Base-by-base conservation (phyloP, 1,139 yeast species). In the Yamadazyma siamensis region DNA sequence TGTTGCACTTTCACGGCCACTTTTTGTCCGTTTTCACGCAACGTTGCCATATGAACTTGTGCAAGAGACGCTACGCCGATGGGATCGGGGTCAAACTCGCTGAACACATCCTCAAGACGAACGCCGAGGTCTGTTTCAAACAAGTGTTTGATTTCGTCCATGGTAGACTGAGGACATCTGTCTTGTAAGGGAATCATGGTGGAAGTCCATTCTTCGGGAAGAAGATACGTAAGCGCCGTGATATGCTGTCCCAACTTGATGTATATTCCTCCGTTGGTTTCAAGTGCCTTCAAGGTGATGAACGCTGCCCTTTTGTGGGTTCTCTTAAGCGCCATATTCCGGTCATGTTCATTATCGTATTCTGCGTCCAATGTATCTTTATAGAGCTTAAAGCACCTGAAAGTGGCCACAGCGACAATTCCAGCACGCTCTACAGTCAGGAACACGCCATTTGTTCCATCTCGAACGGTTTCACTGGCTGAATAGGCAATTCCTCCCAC, bases 1-100 rank as follows among this genome's bases (percentile, higher is more conserved):
- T 91, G 99, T 53, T 91, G 98, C 23, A 91, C 74, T 51, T 94
- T 91, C 15, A 91, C 95, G 0, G 98, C 98, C 2, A 89, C 97
- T 46, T 71, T 75, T 44, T 80, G 74, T 1, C 87, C 88, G 4
- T 66, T 71, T 3, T 56, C 61, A 35, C 64, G 71, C 34, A 89
- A 56, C 1, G 58, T 71, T 0, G 95, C 99, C 25, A 69, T 63
- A 56, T 91, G 98, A 7, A 91, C 99, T 51, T 91, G 99, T 0
- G 98, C 98, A 43, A 91, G 66, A 1, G 96, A 86, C 0, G 98
- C 98, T 10, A 88, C 95, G 1, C 98, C 99, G 25, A 91, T 77
- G 0, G 99, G 98, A 11, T 56, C 60, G 0, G 75, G 71, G 40
- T 82, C 75, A 52, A 91, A 86, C 19, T 72, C 76, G 9, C 63